Base-by-base conservation (phyloP, 768 basidiomycete genomes). In the Tricholoma matsutake region DNA sequence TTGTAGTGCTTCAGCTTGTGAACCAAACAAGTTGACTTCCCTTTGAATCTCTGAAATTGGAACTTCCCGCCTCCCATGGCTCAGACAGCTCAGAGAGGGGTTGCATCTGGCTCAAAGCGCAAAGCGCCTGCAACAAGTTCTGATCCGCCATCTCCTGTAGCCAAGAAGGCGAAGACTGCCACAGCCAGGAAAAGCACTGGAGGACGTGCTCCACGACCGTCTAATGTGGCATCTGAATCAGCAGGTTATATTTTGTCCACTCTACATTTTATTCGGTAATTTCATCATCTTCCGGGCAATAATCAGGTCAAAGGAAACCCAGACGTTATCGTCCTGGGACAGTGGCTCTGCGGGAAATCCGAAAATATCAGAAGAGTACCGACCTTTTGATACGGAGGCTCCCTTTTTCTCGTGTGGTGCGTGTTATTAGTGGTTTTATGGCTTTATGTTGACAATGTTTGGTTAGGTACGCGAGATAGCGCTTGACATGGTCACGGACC, bases 381-480 rank as follows among this genome's bases (percentile, higher is more conserved):
- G 94, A 96, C 70, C 79, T 97, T 45, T 78, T 98, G 62, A 77
- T 98, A 60, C 84, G 85, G 64, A 96, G 91, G 72, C 82, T 97
- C 45, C 95, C 95, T 0, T 98, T 98, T 72, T 91, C 93, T 52
- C 91, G 95, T 67, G 79, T 97, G 68, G 95, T 97, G 67, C 69
- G 91, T 83, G 37, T 35, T 35, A 5, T 56, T n/a, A 14, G 25
- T 2, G 39, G 53, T 35, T 34, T 41, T 14, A 6, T 41, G 31
- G 54, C 37, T 39, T 54, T 32, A 34, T 34, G 37, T 60, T 51
- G 28, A 54, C n/a, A 8, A 32, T 34, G n/a, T 29, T 37, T n/a
- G 6, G 14, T 31, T 67, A 97, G 96, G 95, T 99, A 56, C 88
- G 96, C 63, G 97, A 99, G 76, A 94, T 99, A 56, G 92, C 97